Base-by-base conservation (phyloP, 2,329 filamentous ascomycete genomes). In the Dothistroma pini region DNA sequence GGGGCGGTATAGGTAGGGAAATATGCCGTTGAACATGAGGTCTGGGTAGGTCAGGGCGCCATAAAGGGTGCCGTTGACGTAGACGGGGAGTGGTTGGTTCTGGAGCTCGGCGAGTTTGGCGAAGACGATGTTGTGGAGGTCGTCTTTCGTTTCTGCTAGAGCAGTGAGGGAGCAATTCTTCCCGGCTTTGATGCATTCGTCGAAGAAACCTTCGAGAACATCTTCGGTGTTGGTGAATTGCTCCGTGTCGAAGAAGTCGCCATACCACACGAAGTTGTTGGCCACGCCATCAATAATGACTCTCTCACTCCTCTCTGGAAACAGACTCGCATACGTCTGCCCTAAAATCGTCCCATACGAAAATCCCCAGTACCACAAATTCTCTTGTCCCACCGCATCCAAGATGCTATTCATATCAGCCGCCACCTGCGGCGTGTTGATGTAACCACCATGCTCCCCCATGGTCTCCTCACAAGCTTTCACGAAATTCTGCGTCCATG, bases 201-300 rank as follows among this genome's bases (percentile, higher is more conserved):
- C 71, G 68, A 83, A 84, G 63, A 87, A 87, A 22, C 75, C 78
- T 1, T 79, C 72, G 64, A 85, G 78, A 4, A 84, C 80, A 56
- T 79, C 77, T 68, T 87, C 84, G n/a, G 81, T 79, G 66, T 86
- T 80, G 12, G 75, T 75, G n/a, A 84, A 69, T 53, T 79, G 75
- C 41, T 77, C 73, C 58, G 78, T 81, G 80, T 82, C 85, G 66
- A 73, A 70, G 7, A 75, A 74, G 22, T 69, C 71, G 53, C 83
- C 83, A 47, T 81, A 77, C 63, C 65, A 68, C 62, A 84, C 82
- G 53, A 75, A 72, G 6, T 73, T 68, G 48, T 79, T 75, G 1
- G 76, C 66, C 16, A 78, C 75, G 5, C 76, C 78, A 60, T 80
- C 78, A 44, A 81, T 68, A 34, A 80, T 72, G 64, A 81, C 74